Percentiles rank a stretch among this genome's conserved stretches.
phyloP scores from a whole-genome alignment of 1,139 yeast genomes.

The Kurtzmaniella quercitrusa region DNA sequence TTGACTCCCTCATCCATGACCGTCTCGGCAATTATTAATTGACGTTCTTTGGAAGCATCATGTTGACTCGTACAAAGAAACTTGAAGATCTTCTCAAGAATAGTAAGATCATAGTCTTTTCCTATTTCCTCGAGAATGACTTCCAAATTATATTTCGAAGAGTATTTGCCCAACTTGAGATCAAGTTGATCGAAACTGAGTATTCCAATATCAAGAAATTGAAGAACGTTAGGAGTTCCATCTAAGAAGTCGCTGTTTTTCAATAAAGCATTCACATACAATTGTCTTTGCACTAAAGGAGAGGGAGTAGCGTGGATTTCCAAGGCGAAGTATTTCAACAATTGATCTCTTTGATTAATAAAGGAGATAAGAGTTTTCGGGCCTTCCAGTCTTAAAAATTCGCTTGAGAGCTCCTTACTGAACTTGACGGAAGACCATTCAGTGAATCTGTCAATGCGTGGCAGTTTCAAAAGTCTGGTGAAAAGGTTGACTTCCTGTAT shows the following conservation, averaged over 20 bases:
- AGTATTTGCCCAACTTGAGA: conserved; percentile 37
- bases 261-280: conserved; percentile 52
- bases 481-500: conserved; percentile 39
- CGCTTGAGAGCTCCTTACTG: conserved; percentile 27
- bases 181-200: conserved; percentile 43
- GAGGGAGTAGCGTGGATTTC: conserved; percentile 63
- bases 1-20: conserved; percentile 25
- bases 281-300: conserved; percentile 10
- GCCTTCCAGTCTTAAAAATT: conserved; percentile 7
- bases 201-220: conserved; percentile 67
- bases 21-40: conserved; percentile 21
- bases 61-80: conserved; percentile 17
- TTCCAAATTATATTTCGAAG: conserved; percentile 29
- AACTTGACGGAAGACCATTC: conserved; percentile 52
- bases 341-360: conserved; percentile 55
- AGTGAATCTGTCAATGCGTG: conserved; percentile 44
- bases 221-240: conserved; percentile 61
- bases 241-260: conserved; percentile 41
- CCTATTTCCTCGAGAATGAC: conserved; percentile 24
- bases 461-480: conserved; percentile 51
- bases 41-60: conserved; percentile 17
- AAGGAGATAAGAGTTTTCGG: conserved; percentile 52
- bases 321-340: conserved; percentile 65
- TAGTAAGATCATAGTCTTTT: conserved; percentile 16
- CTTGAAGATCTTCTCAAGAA: conserved; percentile 22